Percentiles rank a stretch among this genome's conserved stretches.
phyloP scores from a whole-genome alignment of 192 early-diverging fungal species.

The Coemansia sp. region DNA sequence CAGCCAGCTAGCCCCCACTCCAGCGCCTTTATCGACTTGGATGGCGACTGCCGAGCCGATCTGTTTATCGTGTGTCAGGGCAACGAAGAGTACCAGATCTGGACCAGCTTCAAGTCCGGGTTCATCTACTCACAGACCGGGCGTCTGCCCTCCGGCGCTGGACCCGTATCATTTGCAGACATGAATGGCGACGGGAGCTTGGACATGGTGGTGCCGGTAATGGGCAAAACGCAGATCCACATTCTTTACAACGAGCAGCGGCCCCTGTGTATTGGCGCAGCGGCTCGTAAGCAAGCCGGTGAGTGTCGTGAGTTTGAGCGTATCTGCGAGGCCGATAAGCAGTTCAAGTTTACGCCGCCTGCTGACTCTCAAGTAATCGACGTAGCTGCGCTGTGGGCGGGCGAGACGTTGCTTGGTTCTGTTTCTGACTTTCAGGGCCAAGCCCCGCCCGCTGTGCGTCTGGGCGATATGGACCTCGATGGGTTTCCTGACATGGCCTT shows the following conservation, averaged over 20 bases:
- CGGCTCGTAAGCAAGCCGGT: conserved; percentile 15
- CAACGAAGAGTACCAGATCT: conserved; percentile 70
- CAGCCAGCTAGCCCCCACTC: conserved; percentile 78
- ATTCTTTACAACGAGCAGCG: conserved; percentile 81
- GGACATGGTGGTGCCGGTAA: conserved; percentile 79
- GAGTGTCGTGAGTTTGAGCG: conserved; percentile 64
- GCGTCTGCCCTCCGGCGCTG: conserved; percentile 65
- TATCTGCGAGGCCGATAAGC: conserved; percentile 69
- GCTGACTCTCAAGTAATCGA: conserved; percentile 31
- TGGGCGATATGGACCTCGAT: conserved; percentile 88
- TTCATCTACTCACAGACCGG: conserved; percentile 65
- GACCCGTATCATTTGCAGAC: conserved; percentile 87
- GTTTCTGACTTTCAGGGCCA: conserved; percentile 59
- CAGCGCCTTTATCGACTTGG: conserved; percentile 88
- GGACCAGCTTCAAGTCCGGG: conserved; percentile 67
- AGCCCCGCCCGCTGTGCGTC: conserved; percentile 59
- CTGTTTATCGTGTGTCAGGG: conserved; percentile 75
- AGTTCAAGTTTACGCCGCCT: conserved; percentile 55
- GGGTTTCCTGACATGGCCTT: conserved; percentile 88
- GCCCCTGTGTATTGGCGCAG: conserved; percentile 64
- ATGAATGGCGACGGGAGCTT: conserved; percentile 92
- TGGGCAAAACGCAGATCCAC: conserved; percentile 65
- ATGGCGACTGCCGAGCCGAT: conserved; percentile 87
- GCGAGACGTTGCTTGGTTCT: conserved; percentile 52
- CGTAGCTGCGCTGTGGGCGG: conserved; percentile 43